Percentiles rank a stretch among this genome's conserved stretches.
Conservation (phyloP, 2,329 filamentous ascomycete species). For the Aphanocladium album region DNA sequence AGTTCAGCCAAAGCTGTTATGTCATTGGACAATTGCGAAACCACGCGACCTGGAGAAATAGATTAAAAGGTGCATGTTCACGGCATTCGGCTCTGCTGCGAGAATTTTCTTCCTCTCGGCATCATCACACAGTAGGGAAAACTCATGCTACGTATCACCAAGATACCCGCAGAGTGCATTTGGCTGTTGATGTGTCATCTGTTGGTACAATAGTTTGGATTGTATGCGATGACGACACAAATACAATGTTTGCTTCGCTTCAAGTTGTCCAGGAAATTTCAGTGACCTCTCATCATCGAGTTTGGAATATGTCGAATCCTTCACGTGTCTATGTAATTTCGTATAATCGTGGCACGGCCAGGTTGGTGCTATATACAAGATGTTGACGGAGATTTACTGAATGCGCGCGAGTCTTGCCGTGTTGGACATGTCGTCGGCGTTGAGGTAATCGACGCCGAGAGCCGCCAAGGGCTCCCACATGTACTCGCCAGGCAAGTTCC, state of each 20-base stretch:
- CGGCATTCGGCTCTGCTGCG: not conserved
- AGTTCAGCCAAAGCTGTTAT: not conserved
- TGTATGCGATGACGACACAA: no score
- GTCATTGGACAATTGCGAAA: not conserved
- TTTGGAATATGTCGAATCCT: not conserved
- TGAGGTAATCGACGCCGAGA: slow-evolving; percentile 15
- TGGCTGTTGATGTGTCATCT: not conserved
- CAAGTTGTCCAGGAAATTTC: no score
- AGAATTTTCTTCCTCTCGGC: not conserved
- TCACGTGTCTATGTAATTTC: not conserved
- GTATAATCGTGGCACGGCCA: not conserved
- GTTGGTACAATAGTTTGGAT: not conserved
- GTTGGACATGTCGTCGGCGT: slow-evolving; percentile 16
- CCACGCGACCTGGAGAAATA: not conserved
- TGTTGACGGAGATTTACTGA: not conserved
- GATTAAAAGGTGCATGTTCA: not conserved
- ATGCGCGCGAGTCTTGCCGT: slow-evolving; percentile 14
- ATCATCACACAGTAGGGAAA: not conserved
- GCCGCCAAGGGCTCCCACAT: slow-evolving; percentile 16
- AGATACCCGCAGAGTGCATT: not conserved
- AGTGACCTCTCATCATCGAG: no score
- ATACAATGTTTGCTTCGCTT: not conserved
- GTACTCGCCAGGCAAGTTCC: slow-evolving; percentile 16
- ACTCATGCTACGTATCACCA: slow-evolving; percentile 4
- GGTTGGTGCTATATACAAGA: not conserved